A percentile compares a stretch with the other conserved stretches of the same genome.
phyloP scores from a whole-genome alignment of 2,329 filamentous ascomycete genomes.

The Penicillium brevicompactum region DNA sequence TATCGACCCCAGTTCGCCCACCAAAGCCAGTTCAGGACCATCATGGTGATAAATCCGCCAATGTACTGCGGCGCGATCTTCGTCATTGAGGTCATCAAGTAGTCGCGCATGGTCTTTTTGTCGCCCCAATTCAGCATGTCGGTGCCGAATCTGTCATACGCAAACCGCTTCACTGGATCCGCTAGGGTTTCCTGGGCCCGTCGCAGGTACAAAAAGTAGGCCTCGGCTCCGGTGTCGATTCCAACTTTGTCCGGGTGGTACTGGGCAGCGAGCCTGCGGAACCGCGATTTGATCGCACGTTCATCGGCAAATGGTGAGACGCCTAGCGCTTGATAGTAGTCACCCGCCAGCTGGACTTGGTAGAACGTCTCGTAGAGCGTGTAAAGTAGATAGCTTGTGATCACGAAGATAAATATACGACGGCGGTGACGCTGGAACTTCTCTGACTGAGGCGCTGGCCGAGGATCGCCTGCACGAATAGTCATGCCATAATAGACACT shows the following conservation, averaged over 20 bases:
- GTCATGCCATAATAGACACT: slow-evolving; percentile 82
- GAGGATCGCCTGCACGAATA: slow-evolving; percentile 85
- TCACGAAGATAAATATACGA: slow-evolving; percentile 79
- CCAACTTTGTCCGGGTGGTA: slow-evolving; percentile 82
- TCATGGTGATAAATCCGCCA: slow-evolving; percentile 37
- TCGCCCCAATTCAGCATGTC: slow-evolving; percentile 64
- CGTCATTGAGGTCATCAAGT: slow-evolving; percentile 66
- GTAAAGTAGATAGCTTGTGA: slow-evolving; percentile 82
- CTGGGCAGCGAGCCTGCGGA: slow-evolving; percentile 70
- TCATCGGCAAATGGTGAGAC: slow-evolving; percentile 71
- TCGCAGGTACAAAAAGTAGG: slow-evolving; percentile 80
- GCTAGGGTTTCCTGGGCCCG: slow-evolving; percentile 78
- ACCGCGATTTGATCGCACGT: slow-evolving; percentile 77
- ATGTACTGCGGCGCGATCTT: slow-evolving; percentile 43
- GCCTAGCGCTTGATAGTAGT: slow-evolving; percentile 78
- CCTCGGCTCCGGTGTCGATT: slow-evolving; percentile 44
- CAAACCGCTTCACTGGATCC: slow-evolving; percentile 77
- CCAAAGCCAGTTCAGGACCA: slow-evolving; percentile 44
- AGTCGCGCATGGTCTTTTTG: slow-evolving; percentile 67
- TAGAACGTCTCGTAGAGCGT: slow-evolving; percentile 91
- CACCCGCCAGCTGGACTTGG: slow-evolving; percentile 68
- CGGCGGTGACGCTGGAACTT: slow-evolving; percentile 74
- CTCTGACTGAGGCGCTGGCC: slow-evolving; percentile 67
- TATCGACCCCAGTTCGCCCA: slow-evolving; percentile 49
- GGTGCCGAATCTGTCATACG: slow-evolving; percentile 86